phyloP scores from a whole-genome alignment of 2,329 filamentous ascomycete genomes.

The Neurospora sp. region DNA sequence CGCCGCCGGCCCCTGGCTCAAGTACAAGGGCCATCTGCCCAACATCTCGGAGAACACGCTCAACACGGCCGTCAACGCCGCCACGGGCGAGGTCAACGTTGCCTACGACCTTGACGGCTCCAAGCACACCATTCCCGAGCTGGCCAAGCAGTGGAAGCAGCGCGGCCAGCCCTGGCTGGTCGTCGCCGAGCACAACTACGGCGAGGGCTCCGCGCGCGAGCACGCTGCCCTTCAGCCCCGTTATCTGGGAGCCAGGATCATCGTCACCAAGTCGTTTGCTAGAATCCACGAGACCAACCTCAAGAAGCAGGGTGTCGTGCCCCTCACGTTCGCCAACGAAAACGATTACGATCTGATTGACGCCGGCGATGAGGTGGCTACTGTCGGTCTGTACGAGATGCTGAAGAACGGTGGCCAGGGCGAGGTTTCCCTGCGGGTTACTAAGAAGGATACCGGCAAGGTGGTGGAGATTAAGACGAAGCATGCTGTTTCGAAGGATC shows the following conservation, averaged over 20 bases:
- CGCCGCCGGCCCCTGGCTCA: constrained; percentile 93
- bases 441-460: constrained; percentile 51
- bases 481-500: constrained; percentile 82
- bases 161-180: constrained; percentile 77
- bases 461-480: constrained; percentile 65
- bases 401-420: constrained; percentile 69
- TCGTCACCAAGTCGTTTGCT: constrained; percentile 74
- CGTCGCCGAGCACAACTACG: constrained; percentile 97
- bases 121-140: constrained; percentile 71
- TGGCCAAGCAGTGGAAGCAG: constrained; percentile 75
- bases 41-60: constrained; percentile 98
- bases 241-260: constrained; percentile 72
- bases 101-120: constrained; percentile 80
- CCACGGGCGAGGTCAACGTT: constrained; percentile 83
- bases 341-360: constrained; percentile 76
- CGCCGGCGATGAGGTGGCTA: constrained; percentile 75
- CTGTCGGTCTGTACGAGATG: constrained; percentile 76
- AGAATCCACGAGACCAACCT: constrained; percentile 90
- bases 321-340: constrained; percentile 82
- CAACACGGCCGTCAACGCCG: constrained; percentile 87
- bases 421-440: constrained; percentile 59
- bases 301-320: constrained; percentile 94
- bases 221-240: constrained; percentile 80
- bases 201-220: constrained; percentile 77
- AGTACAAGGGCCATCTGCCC: constrained; percentile 97